Conservation (phyloP, 106 monocot genomes). For the Dendrobium nobile region DNA sequence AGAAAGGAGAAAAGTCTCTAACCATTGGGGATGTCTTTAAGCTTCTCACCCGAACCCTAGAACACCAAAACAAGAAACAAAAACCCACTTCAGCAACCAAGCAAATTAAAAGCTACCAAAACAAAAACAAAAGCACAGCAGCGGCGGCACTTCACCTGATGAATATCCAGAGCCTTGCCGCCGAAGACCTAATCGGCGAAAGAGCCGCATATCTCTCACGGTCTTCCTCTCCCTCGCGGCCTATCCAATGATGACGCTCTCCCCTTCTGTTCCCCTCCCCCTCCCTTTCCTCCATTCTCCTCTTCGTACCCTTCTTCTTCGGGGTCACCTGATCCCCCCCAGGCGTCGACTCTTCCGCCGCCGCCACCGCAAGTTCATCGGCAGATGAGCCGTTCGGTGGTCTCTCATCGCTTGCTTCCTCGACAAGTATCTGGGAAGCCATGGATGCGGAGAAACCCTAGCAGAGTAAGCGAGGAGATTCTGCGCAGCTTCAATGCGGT, state of each 20-base stretch:
- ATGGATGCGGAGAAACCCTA: conserved; percentile 5
- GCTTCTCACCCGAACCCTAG: conserved; percentile 75
- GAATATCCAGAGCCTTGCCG: conserved; percentile 36
- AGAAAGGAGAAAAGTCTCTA: background rate
- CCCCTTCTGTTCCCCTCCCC: conserved; percentile 11
- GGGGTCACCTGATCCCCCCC: background rate
- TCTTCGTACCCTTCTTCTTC: conserved; percentile 4
- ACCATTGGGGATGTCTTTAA: conserved; percentile 96
- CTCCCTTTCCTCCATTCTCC: background rate
- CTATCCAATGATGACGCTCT: conserved; percentile 27
- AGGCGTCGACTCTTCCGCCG: background rate
- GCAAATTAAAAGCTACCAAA: background rate
- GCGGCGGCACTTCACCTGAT: conserved; percentile 31
- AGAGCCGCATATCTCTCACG: conserved; percentile 57
- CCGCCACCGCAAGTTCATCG: background rate
- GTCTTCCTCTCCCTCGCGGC: conserved; percentile 73
- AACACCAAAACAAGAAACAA: conserved; percentile 10
- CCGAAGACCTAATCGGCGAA: conserved; percentile 25
- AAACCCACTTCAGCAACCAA: background rate
- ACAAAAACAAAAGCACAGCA: background rate
- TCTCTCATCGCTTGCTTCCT: background rate
- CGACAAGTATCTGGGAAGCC: background rate
- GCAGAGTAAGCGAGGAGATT: background rate
- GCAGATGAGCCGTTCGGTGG: background rate
- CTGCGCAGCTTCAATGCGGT: background rate